Evolutionary conservation across 192 early-diverging fungal genomes (phyloP).

Genomic region (Coemansia sp.): DNA sequence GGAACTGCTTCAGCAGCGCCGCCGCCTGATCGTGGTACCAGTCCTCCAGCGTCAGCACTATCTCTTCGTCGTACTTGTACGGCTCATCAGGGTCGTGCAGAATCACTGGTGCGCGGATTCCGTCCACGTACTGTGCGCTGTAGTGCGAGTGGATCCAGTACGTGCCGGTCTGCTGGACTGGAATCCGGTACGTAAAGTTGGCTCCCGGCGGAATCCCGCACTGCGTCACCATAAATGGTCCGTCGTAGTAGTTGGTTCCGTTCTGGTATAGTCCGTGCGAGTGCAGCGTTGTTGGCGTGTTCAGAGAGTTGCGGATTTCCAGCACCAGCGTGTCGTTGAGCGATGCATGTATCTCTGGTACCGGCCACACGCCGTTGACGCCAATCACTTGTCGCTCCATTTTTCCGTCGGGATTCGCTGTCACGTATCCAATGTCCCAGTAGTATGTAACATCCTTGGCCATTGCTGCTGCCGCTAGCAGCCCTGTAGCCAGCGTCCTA

Average conservation of each 20-base stretch:
- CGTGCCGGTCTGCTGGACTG: conserved; percentile 71
- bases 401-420: conserved; percentile 68
- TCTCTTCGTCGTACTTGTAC: conserved; percentile 71
- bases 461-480: neutral
- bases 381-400: conserved; percentile 66
- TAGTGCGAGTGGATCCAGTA: conserved; percentile 85
- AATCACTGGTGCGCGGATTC: conserved; percentile 71
- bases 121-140: conserved; percentile 78
- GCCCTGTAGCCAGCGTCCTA: neutral
- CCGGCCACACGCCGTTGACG: conserved; percentile 69
- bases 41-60: conserved; percentile 65
- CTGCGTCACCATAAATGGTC: conserved; percentile 69
- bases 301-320: conserved; percentile 61
- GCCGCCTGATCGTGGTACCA: conserved; percentile 73
- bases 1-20: conserved; percentile 57
- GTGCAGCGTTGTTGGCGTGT: conserved; percentile 66
- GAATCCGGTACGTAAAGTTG: conserved; percentile 71
- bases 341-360: conserved; percentile 41
- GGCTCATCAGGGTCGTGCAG: conserved; percentile 62
- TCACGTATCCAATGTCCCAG: conserved; percentile 71
- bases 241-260: conserved; percentile 71
- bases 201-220: conserved; percentile 71
- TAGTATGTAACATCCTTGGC: conserved; percentile 65
- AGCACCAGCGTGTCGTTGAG: conserved; percentile 46
- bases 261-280: conserved; percentile 82